These are phyloP conservation scores for Ophiostoma tasmaniense DNA, from an alignment of 2,329 filamentous ascomycete genomes.

Conservation along the genomic window DNA sequence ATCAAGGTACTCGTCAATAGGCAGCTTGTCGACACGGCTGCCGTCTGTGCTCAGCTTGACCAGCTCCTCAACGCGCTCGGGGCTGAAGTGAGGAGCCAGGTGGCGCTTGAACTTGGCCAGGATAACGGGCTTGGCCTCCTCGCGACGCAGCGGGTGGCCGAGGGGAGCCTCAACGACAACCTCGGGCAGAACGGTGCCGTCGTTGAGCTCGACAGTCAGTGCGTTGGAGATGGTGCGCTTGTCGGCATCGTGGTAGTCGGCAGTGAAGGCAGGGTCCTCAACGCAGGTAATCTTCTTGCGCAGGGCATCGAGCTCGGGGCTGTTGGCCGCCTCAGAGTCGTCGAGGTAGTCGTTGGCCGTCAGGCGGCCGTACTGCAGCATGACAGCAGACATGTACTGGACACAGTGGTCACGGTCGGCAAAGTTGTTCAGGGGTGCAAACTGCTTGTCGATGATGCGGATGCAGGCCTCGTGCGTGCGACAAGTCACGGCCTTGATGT, in stretches of 20 bases:
- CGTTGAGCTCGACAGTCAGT: conserved; percentile 86
- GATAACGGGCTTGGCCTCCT: conserved; percentile 97
- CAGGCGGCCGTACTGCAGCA: conserved; percentile 91
- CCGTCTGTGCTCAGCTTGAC: conserved; percentile 69
- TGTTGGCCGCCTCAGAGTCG: conserved; percentile 83
- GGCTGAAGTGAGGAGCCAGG: conserved; percentile 70
- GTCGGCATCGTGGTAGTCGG: conserved; percentile 87
- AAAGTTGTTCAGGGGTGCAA: conserved; percentile 91
- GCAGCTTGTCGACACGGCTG: conserved; percentile 66
- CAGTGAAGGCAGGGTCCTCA: conserved; percentile 89
- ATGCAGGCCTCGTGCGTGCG: conserved; percentile 97
- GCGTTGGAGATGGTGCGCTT: conserved; percentile 97
- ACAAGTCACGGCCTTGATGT: conserved; percentile 90
- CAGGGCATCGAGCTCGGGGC: conserved; percentile 79
- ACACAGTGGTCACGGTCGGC: conserved; percentile 99
- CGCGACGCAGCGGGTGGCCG: conserved; percentile 79
- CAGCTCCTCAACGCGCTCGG: conserved; percentile 71
- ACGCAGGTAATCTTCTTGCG: conserved; percentile 92
- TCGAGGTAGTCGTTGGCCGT: conserved; percentile 91
- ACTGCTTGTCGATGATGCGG: conserved; percentile 98
- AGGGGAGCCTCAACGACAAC: conserved; percentile 89
- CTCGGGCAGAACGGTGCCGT: conserved; percentile 85
- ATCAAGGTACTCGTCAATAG: conserved; percentile 91
- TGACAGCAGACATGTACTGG: conserved; percentile 97
- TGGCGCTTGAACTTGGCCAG: conserved; percentile 93